Base-by-base conservation (phyloP, 768 basidiomycete genomes). In the Mycena olivaceomarginata region DNA sequence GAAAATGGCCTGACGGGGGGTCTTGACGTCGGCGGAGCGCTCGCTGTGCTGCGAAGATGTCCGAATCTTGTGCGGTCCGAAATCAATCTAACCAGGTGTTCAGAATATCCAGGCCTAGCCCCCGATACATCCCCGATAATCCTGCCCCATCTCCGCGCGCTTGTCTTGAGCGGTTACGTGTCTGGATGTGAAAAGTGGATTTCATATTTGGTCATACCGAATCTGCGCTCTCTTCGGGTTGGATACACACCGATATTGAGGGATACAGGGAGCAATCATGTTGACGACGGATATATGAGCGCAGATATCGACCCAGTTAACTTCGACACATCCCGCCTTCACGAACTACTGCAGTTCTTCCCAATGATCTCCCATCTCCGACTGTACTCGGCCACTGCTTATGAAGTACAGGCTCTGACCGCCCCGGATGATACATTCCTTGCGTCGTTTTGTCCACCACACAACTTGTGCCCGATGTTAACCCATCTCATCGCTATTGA, bases 21-120 rank as follows among this genome's bases (percentile, higher is more conserved):
- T 22, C 8, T 53, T 0, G 37, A 39, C 22, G 13, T 20, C 18
- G 12, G 48, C 16, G 62, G 15, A 9, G 22, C 53, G 5, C 40
- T 56, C 0, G 64, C 66, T 4, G 4, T 72, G 12, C 72, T 72
- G 22, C 63, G 53, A 39, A 66, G 48, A 53, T 65, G 63, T 18
- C 25, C 39, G 25, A 72, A 57, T n/a, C 43, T 72, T 3, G 72
- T 59, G 6, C 25, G 18, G 10, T 72, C 51, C 31, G 31, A 31
- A 31, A 31, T 31, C 31, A 31, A 31, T 31, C 31, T 31, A 31
- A 31, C 31, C 31, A 4, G 31, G 31, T 4, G 31, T 31, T 31
- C 31, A 31, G 4, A 31, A 31, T 31, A 31, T 4, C 31, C 31
- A 31, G 31, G 31, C 31, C 4, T 4, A 31, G 31, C 2, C 31